A percentile compares a stretch with the other conserved stretches of the same genome.
These are phyloP conservation scores for Friedmanniomyces endolithicus DNA, from an alignment of 495 filamentous ascomycete species.

Conservation along the genomic window DNA sequence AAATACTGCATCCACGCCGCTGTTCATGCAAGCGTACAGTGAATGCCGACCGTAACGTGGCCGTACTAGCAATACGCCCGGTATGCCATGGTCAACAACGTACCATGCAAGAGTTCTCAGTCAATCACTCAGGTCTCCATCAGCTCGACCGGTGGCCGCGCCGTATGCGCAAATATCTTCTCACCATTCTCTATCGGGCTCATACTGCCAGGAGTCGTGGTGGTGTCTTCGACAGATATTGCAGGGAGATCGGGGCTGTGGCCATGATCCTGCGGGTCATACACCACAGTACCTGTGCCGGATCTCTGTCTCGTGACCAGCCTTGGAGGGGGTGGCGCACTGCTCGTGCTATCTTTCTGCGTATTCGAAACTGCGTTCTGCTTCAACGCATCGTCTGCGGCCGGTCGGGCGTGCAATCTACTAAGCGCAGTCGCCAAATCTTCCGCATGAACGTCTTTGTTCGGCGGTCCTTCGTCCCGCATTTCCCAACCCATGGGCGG, in stretches of 20 bases:
- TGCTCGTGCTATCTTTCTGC: constrained; percentile 21
- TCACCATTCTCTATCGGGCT: constrained; percentile 34
- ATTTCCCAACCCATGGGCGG: constrained; percentile 92
- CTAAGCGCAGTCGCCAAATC: constrained; percentile 74
- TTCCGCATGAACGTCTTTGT: constrained; percentile 82
- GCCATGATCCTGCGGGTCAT: constrained; percentile 62
- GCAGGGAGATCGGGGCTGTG: constrained; percentile 67
- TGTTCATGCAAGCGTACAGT: neutral
- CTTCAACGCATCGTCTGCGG: constrained; percentile 18
- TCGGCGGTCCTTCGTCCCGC: constrained; percentile 78
- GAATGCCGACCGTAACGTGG: neutral
- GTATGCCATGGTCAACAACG: neutral
- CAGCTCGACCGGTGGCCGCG: constrained; percentile 79
- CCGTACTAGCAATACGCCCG: too few relatives aligned
- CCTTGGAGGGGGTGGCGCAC: constrained; percentile 27
- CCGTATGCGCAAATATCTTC: constrained; percentile 55
- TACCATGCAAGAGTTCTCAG: neutral
- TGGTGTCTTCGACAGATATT: constrained; percentile 86
- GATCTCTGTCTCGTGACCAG: constrained; percentile 40
- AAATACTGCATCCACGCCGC: too few relatives aligned
- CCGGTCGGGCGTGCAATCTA: constrained; percentile 42
- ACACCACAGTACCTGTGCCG: constrained; percentile 57
- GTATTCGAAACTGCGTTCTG: constrained; percentile 28
- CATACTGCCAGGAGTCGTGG: constrained; percentile 40
- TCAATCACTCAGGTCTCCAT: constrained; percentile 38